Evolutionary conservation across 116 monocot genomes (phyloP).

Genomic region (Papilionanthe hybrid): DNA sequence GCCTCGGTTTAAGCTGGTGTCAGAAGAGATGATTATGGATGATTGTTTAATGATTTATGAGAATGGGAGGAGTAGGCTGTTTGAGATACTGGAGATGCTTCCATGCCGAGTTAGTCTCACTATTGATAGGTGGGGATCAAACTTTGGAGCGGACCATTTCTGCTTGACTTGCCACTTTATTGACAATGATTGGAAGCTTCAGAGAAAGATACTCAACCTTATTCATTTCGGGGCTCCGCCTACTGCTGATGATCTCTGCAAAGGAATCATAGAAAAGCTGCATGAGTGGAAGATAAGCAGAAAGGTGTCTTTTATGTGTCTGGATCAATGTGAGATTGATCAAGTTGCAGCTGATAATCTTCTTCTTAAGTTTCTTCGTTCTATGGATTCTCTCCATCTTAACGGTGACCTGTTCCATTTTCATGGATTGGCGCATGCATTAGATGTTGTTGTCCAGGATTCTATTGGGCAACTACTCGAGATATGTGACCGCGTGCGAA

Average conservation of each 20-base stretch:
- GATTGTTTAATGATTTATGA: slow-evolving; percentile 62
- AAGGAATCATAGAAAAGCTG: slow-evolving; percentile 39
- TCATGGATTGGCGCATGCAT: slow-evolving; percentile 35
- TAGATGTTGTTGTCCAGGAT: slow-evolving; percentile 48
- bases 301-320: slow-evolving; percentile 36
- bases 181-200: slow-evolving; percentile 58
- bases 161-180: slow-evolving; percentile 65
- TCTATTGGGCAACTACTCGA: slow-evolving; percentile 27
- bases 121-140: slow-evolving; percentile 48
- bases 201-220: slow-evolving; percentile 55
- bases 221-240: slow-evolving; percentile 28
- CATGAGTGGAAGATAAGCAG: slow-evolving; percentile 49
- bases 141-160: slow-evolving; percentile 31
- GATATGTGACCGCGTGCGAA: slow-evolving; percentile 34
- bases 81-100: slow-evolving; percentile 37
- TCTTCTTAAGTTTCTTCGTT: slow-evolving; percentile 31
- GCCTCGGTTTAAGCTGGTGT: slow-evolving; percentile 50
- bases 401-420: slow-evolving; percentile 49
- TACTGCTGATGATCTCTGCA: slow-evolving; percentile 29
- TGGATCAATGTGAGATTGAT: slow-evolving; percentile 33
- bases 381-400: slow-evolving; percentile 26
- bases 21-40: slow-evolving; percentile 36
- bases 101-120: slow-evolving; percentile 47
- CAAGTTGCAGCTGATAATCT: slow-evolving; percentile 38
- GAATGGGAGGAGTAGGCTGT: slow-evolving; percentile 30